Evolutionary conservation across 2,329 filamentous ascomycete species (phyloP).

Genomic region (Fusarium sp.): DNA sequence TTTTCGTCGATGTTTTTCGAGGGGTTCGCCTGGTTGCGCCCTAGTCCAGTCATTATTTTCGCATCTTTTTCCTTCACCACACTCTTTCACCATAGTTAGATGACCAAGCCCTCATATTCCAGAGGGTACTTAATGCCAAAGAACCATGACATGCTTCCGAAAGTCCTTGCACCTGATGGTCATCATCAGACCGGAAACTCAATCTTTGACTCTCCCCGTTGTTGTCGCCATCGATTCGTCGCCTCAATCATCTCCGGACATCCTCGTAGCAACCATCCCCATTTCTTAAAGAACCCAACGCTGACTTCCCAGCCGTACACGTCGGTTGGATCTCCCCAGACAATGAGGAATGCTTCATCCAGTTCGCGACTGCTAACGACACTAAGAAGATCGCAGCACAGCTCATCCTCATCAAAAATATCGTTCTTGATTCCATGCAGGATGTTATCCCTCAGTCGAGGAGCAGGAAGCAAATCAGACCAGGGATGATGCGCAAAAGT

Average conservation of each 20-base stretch:
- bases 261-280: conserved; percentile 53
- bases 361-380: neutral
- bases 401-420: conserved; percentile 34
- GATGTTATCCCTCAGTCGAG: conserved; percentile 38
- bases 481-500: conserved; percentile 38
- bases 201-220: conserved; percentile 33
- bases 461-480: conserved; percentile 38
- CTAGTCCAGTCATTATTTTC: neutral
- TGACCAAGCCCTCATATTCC: neutral
- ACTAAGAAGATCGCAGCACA: conserved; percentile 36
- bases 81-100: conserved; percentile 1
- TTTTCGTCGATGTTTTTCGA: neutral
- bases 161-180: neutral
- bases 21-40: neutral
- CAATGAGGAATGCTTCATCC: conserved; percentile 49
- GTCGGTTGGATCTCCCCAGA: conserved; percentile 63
- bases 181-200: conserved; percentile 16
- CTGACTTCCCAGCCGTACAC: conserved; percentile 60
- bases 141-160: neutral
- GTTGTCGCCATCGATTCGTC: conserved; percentile 52
- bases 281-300: conserved; percentile 58
- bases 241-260: conserved; percentile 53
- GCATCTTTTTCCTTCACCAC: conserved; percentile 1
- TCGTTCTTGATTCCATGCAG: conserved; percentile 18
- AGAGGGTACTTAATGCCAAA: neutral